Conservation (phyloP, 2,329 filamentous ascomycete genomes). For the Alternaria metachromatica region DNA sequence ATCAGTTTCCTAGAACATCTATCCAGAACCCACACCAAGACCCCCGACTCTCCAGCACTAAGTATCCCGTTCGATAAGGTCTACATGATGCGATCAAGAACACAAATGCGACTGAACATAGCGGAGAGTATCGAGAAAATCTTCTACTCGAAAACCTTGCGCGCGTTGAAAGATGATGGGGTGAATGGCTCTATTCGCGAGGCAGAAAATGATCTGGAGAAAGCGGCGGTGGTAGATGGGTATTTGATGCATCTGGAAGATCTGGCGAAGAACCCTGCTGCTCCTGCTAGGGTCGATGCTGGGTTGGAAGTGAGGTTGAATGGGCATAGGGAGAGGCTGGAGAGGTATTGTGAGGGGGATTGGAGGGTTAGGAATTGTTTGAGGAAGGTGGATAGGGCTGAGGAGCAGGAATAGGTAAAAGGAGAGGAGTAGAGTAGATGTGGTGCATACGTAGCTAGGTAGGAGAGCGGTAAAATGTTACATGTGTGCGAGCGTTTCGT, state of each 20-base stretch:
- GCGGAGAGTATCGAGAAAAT: background rate
- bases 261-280: background rate
- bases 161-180: background rate
- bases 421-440: accelerated
- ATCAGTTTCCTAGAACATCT: background rate
- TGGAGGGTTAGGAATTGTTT: background rate
- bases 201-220: background rate
- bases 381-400: background rate
- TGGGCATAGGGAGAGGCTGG: background rate
- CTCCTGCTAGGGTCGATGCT: background rate
- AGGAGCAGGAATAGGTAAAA: background rate
- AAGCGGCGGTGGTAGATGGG: background rate
- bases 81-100: background rate
- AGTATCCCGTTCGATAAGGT: background rate
- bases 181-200: background rate
- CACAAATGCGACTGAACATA: background rate
- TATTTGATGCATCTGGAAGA: background rate
- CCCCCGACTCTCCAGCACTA: background rate
- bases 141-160: background rate
- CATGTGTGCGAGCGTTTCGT: background rate
- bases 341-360: background rate
- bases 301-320: background rate
- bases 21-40: background rate
- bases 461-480: background rate
- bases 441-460: background rate